phyloP scores from a whole-genome alignment of 257 asterid species.

The Parsonsia alboflavescens region DNA sequence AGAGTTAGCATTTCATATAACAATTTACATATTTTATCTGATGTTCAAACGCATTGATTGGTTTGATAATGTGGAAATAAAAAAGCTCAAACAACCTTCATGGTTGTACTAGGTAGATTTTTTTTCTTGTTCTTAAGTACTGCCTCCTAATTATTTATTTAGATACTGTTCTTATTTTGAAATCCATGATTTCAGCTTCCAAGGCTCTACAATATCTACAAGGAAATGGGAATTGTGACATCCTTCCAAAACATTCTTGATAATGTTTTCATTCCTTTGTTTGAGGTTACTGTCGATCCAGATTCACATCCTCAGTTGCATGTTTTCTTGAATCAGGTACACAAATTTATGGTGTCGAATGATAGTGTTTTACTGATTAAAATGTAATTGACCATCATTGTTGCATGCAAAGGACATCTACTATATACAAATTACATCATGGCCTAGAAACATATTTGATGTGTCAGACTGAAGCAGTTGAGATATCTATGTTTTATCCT shows the following conservation, averaged over 20 bases:
- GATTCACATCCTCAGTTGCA: slow-evolving; percentile 98
- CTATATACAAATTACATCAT: background rate
- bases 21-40: background rate
- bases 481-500: background rate
- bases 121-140: background rate
- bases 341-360: slow-evolving; percentile 11
- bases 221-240: slow-evolving; percentile 98
- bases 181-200: slow-evolving; percentile 59
- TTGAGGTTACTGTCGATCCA: slow-evolving; percentile 94
- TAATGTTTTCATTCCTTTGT: slow-evolving; percentile 86
- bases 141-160: background rate
- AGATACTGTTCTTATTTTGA: background rate
- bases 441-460: background rate
- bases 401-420: background rate
- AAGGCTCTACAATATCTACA: slow-evolving; percentile 91
- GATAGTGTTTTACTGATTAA: slow-evolving; percentile 8
- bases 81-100: background rate
- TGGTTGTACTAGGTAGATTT: background rate
- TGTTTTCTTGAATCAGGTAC: slow-evolving; percentile 85
- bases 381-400: background rate
- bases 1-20: background rate
- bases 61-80: background rate
- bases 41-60: background rate
- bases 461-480: background rate
- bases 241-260: slow-evolving; percentile 97